phyloP scores from a whole-genome alignment of 2,329 filamentous ascomycete genomes.

The Alternaria angustiovoidea region DNA sequence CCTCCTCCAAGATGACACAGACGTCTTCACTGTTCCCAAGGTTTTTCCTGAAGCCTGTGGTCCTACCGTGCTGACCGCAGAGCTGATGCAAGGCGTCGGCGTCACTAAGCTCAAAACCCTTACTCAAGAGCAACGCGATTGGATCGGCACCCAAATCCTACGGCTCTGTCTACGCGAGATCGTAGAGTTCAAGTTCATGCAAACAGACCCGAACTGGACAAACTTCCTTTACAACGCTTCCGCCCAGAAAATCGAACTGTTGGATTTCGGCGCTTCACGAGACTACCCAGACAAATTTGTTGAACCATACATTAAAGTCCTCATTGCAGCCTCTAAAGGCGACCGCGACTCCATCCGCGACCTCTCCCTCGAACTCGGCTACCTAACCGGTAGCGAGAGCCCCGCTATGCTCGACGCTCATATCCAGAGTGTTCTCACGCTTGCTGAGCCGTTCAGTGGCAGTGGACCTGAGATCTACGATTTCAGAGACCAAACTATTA shows the following conservation, averaged over 20 bases:
- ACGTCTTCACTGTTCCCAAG: constrained; percentile 80
- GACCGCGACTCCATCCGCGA: constrained; percentile 71
- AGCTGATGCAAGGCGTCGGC: constrained; percentile 84
- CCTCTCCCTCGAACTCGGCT: constrained; percentile 81
- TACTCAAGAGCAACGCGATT: constrained; percentile 85
- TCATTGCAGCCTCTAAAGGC: constrained; percentile 78
- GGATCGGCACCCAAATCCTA: constrained; percentile 94
- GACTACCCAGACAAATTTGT: constrained; percentile 86
- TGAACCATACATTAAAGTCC: constrained; percentile 77
- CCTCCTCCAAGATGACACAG: constrained; percentile 76
- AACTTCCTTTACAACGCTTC: constrained; percentile 91
- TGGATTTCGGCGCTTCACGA: constrained; percentile 93
- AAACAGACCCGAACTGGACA: constrained; percentile 99
- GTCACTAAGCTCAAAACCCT: constrained; percentile 83
- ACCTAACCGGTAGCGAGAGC: constrained; percentile 90
- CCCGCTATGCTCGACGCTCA: constrained; percentile 88
- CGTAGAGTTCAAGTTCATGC: constrained; percentile 96
- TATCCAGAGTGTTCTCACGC: constrained; percentile 82
- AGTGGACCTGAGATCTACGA: constrained; percentile 85
- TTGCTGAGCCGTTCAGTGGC: constrained; percentile 86
- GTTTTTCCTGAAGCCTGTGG: constrained; percentile 83
- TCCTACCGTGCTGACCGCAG: constrained; percentile 88
- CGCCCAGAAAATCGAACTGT: constrained; percentile 79
- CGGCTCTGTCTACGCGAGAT: constrained; percentile 93
- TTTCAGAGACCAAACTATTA: constrained; percentile 94